These are phyloP conservation scores for Capsicum rhomboideum DNA, from an alignment of 257 asterid species.

Conservation along the genomic window DNA sequence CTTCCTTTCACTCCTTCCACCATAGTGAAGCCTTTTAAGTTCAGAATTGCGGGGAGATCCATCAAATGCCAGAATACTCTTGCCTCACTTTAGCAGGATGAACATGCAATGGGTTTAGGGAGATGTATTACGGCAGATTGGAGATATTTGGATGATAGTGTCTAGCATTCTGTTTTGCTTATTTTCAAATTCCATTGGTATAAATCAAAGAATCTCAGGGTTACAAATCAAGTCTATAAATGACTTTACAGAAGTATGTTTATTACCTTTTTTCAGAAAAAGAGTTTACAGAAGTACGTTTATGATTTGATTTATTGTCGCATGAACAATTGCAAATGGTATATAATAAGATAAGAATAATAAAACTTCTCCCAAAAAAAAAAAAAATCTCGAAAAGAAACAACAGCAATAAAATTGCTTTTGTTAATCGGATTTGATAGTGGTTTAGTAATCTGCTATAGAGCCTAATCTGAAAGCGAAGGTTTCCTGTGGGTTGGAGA, in stretches of 20 bases:
- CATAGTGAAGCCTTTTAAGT: background rate
- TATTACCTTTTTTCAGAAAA: background rate
- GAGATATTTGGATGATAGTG: background rate
- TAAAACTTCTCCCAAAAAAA: background rate
- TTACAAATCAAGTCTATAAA: background rate
- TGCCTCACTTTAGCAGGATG: background rate
- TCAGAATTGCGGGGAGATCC: background rate
- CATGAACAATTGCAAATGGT: background rate
- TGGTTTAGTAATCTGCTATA: background rate
- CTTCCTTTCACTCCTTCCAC: background rate
- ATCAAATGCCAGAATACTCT: background rate
- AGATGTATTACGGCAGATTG: background rate
- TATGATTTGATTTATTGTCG: background rate
- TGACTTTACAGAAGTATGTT: background rate
- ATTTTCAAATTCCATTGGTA: background rate
- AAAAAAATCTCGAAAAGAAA: background rate
- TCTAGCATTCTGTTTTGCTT: background rate
- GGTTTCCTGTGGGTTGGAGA: background rate
- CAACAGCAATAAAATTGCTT: background rate
- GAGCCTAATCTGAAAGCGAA: background rate
- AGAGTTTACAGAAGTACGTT: background rate
- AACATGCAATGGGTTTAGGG: background rate
- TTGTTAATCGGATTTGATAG: background rate
- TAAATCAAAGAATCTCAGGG: background rate
- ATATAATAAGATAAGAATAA: background rate